phyloP scores from a whole-genome alignment of 2,329 filamentous ascomycete species.

The Microcera coccophila region DNA sequence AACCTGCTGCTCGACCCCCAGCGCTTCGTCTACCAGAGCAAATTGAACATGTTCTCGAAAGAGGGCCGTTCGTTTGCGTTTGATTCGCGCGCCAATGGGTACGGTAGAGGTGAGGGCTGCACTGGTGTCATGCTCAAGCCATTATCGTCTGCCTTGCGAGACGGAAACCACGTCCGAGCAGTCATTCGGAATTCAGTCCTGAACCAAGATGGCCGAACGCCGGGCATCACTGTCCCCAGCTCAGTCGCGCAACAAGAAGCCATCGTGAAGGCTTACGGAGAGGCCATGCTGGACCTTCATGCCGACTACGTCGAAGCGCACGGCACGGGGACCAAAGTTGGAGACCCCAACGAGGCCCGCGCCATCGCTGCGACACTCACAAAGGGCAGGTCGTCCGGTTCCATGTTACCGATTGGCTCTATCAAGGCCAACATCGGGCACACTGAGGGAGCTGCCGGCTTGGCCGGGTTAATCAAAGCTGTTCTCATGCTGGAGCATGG shows the following conservation, averaged over 20 bases:
- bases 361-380: conserved; percentile 39
- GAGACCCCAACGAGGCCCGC: conserved; percentile 43
- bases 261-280: conserved; percentile 32
- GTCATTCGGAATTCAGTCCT: conserved; percentile 37
- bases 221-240: conserved; percentile 39
- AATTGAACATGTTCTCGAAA: conserved; percentile 21
- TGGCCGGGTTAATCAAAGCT: conserved; percentile 27
- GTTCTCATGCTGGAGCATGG: conserved; percentile 29
- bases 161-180: conserved; percentile 34
- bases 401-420: conserved; percentile 41
- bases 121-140: conserved; percentile 42
- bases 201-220: conserved; percentile 41
- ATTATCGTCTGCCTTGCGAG: conserved; percentile 38
- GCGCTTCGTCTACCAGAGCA: conserved; percentile 22
- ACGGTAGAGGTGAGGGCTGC: conserved; percentile 46
- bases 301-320: conserved; percentile 41
- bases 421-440: conserved; percentile 37
- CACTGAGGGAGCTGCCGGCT: conserved; percentile 26
- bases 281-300: conserved; percentile 29
- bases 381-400: conserved; percentile 26
- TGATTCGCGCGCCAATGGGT: conserved; percentile 44
- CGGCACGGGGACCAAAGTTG: conserved; percentile 45
- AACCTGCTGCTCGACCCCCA: conserved; percentile 26
- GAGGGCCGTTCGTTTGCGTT: conserved; percentile 34
- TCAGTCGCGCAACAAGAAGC: conserved; percentile 33